These are phyloP conservation scores for Phytophthora boehmeriae DNA, from an alignment of 352 stramenopile genomes.

Conservation along the genomic window DNA sequence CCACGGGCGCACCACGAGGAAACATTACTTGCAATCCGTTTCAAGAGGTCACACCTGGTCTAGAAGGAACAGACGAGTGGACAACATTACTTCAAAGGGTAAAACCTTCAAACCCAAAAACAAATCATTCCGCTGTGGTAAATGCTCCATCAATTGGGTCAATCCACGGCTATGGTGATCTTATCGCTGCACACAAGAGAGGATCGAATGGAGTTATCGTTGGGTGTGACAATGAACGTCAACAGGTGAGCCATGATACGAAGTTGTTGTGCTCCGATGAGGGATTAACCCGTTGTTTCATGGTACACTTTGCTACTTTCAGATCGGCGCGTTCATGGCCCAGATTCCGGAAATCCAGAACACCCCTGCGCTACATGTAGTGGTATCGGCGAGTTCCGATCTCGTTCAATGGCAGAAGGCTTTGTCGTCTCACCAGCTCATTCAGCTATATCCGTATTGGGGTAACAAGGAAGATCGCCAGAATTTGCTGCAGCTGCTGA, in stretches of 20 bases:
- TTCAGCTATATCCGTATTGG: slow-evolving; percentile 64
- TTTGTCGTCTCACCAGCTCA: slow-evolving; percentile 27
- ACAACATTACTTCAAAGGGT: slow-evolving; percentile 27
- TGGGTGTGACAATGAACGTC: slow-evolving; percentile 26
- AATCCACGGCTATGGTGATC: slow-evolving; percentile 3
- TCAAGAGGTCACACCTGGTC: slow-evolving; percentile 12
- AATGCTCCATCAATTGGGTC: slow-evolving; percentile 2
- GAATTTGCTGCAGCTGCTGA: slow-evolving; percentile 43
- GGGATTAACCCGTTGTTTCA: slow-evolving; percentile 7
- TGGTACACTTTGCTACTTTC: background rate
- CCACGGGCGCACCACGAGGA: slow-evolving; percentile 6
- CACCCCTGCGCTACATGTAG: slow-evolving; percentile 45
- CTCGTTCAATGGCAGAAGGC: slow-evolving; percentile 46
- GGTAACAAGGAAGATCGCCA: slow-evolving; percentile 46
- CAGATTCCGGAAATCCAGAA: slow-evolving; percentile 34
- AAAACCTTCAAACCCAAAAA: slow-evolving; percentile 30
- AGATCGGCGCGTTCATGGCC: slow-evolving; percentile 40
- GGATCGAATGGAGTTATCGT: slow-evolving; percentile 41
- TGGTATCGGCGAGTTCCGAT: slow-evolving; percentile 46
- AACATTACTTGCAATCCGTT: slow-evolving; percentile 34
- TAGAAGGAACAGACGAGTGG: slow-evolving; percentile 18
- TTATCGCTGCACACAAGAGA: slow-evolving; percentile 34
- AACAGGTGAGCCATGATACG: slow-evolving; percentile 22
- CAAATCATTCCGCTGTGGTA: slow-evolving; percentile 2
- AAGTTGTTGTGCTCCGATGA: background rate